Percentiles rank a stretch among this genome's conserved stretches.
Conservation (phyloP, 108 stramenopile species). For the Nitzschia palea region DNA sequence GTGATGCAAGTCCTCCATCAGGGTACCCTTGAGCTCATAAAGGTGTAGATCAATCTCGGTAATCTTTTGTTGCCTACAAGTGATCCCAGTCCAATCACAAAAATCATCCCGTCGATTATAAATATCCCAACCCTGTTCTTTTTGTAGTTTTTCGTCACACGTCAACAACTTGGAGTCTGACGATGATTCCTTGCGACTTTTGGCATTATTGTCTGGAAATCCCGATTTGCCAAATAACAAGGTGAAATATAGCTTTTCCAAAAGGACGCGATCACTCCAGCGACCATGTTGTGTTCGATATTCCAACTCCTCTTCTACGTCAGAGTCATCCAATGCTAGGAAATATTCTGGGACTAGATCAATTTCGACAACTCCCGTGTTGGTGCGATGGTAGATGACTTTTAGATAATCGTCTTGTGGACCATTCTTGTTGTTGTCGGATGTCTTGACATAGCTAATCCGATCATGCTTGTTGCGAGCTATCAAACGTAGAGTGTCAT, state of each 20-base stretch:
- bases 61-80: slow-evolving; percentile 18
- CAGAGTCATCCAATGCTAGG: slow-evolving; percentile 2
- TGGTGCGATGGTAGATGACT: too few relatives aligned
- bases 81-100: slow-evolving; percentile 42
- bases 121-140: slow-evolving; percentile 25
- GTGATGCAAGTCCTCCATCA: slow-evolving; percentile 35
- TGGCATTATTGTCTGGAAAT: slow-evolving; percentile 5
- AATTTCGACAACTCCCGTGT: neutral
- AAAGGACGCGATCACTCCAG: slow-evolving; percentile 37
- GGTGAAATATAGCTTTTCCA: slow-evolving; percentile 25
- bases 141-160: neutral
- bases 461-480: neutral
- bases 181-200: neutral
- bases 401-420: too few relatives aligned
- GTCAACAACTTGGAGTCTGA: neutral
- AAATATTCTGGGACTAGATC: slow-evolving; percentile 24
- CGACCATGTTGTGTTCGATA: neutral
- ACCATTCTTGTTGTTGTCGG: too few relatives aligned
- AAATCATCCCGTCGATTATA: slow-evolving; percentile 5
- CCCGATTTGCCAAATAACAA: slow-evolving; percentile 26
- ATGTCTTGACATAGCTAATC: neutral
- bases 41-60: slow-evolving; percentile 4
- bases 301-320: slow-evolving; percentile 15
- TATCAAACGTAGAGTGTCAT: neutral
- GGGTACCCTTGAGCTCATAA: slow-evolving; percentile 28